Conservation (phyloP, 352 stramenopile species). For the Detonula confervacea region DNA sequence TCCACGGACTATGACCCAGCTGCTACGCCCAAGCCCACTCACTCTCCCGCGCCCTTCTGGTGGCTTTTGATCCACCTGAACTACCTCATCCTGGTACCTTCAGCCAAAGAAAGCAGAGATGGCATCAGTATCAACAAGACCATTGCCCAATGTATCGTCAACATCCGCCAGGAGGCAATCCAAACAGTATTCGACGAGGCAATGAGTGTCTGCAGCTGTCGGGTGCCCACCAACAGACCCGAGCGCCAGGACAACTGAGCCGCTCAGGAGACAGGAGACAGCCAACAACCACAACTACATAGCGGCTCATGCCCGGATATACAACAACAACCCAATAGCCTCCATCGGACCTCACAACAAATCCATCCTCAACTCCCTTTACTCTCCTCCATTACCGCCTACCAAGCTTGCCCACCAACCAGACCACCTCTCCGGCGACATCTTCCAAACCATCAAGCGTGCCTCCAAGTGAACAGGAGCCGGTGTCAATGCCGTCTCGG, state of each 20-base stretch:
- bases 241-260: background rate
- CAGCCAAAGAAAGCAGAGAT: too few relatives aligned
- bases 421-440: conserved; percentile 18
- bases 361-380: too few relatives aligned
- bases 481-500: conserved; percentile 22
- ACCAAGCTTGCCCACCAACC: background rate
- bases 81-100: too few relatives aligned
- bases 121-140: too few relatives aligned
- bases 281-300: background rate
- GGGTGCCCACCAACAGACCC: background rate
- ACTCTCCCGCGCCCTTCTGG: conserved; percentile 1
- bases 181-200: background rate
- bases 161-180: too few relatives aligned
- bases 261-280: background rate
- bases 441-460: conserved; percentile 24
- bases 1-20: background rate
- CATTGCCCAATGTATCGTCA: too few relatives aligned
- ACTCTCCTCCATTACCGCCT: too few relatives aligned
- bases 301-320: background rate
- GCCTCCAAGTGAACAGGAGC: conserved; percentile 5
- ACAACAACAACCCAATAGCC: background rate
- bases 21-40: background rate
- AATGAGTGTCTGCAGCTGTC: background rate
- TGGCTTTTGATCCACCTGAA: conserved; percentile 8
- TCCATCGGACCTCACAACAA: background rate